Conservation (phyloP, 2,329 filamentous ascomycete genomes). For the Fusarium kyushuense region DNA sequence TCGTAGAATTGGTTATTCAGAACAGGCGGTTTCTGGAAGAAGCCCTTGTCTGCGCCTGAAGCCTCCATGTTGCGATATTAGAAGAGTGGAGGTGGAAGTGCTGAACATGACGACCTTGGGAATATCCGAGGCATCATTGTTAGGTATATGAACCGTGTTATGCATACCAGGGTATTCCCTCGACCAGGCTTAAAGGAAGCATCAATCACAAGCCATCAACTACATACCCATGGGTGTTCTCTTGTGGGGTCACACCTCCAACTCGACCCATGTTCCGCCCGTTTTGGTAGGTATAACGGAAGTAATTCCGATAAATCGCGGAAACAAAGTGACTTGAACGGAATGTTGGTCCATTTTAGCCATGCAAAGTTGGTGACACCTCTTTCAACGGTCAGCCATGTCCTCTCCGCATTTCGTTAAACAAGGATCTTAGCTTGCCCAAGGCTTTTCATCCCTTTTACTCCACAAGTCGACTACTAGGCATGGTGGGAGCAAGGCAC, state of each 20-base stretch:
- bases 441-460: neutral
- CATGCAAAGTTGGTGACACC: neutral
- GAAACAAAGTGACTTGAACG: neutral
- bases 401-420: neutral
- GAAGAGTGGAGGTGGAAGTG: neutral
- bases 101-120: constrained; percentile 3
- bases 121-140: neutral
- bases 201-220: constrained; percentile 40
- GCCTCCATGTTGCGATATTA: constrained; percentile 54
- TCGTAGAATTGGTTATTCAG: constrained; percentile 69
- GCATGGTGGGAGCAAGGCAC: neutral
- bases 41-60: constrained; percentile 62
- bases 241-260: constrained; percentile 35
- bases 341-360: neutral
- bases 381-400: neutral
- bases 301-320: constrained; percentile 33
- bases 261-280: constrained; percentile 28
- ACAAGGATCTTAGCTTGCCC: neutral
- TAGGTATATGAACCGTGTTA: constrained; percentile 1
- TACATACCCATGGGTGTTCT: constrained; percentile 16
- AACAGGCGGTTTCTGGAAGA: constrained; percentile 66
- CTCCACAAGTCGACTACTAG: neutral
- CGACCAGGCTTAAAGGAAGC: constrained; percentile 4
- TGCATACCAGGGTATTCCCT: neutral
- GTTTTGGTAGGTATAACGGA: constrained; percentile 36